phyloP scores from a whole-genome alignment of 345 rosid genomes.

The Triadica sebifera region DNA sequence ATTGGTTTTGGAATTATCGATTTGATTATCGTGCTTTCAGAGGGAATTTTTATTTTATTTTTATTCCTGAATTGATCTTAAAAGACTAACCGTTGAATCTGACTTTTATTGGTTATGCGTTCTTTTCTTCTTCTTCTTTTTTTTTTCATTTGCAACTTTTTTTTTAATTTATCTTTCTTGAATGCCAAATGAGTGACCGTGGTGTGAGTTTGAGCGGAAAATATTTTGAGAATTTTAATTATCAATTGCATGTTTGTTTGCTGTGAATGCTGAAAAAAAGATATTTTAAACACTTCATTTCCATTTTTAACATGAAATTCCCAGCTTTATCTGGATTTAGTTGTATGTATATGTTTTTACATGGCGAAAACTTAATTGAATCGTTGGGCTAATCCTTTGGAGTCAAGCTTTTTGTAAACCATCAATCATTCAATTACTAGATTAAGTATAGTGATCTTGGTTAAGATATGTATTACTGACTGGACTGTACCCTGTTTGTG shows the following conservation, averaged over 20 bases:
- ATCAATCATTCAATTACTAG: neutral
- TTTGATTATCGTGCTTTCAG: neutral
- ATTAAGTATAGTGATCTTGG: neutral
- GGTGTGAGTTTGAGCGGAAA: neutral
- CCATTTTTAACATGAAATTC: neutral
- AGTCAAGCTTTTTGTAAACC: neutral
- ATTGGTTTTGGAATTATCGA: neutral
- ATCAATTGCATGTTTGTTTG: too few relatives aligned
- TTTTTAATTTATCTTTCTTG: neutral
- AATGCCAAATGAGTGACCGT: neutral
- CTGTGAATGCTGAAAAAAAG: neutral
- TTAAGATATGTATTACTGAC: neutral
- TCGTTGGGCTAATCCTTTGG: neutral
- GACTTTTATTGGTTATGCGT: neutral
- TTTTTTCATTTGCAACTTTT: neutral
- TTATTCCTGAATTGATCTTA: neutral
- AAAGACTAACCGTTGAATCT: neutral
- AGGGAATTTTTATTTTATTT: neutral
- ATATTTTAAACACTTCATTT: neutral
- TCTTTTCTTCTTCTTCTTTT: too few relatives aligned
- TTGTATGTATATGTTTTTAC: neutral
- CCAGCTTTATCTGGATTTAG: neutral
- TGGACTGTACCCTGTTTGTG: neutral
- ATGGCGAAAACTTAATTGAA: neutral
- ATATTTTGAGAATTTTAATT: constrained; percentile 6